Conservation (phyloP, 768 basidiomycete genomes). For the Gloeopeniophorella convolvens region DNA sequence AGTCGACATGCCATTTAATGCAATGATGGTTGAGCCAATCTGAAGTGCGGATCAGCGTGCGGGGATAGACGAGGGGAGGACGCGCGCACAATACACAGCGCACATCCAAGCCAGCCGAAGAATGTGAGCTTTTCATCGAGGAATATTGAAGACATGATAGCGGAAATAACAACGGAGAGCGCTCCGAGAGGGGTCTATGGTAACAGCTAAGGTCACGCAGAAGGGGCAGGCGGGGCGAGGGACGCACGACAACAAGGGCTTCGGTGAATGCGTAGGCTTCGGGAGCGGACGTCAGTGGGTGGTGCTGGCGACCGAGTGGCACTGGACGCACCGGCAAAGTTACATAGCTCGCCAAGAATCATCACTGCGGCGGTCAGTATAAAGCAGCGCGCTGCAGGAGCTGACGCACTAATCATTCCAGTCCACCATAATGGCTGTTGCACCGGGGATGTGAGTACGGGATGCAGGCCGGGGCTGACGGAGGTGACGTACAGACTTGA, state of each 20-base stretch:
- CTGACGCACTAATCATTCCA: conserved; percentile 75
- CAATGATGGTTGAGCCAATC: conserved; percentile 86
- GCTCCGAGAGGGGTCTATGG: conserved; percentile 87
- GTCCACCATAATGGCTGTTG: conserved; percentile 85
- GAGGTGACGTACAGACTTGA: conserved; percentile 70
- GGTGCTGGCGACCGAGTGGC: conserved; percentile 24
- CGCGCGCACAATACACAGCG: conserved; percentile 73
- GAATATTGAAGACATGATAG: conserved; percentile 87
- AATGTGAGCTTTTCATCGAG: conserved; percentile 89
- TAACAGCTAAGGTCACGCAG: conserved; percentile 7
- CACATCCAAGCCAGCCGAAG: conserved; percentile 96
- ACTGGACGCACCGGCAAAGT: conserved; percentile 62
- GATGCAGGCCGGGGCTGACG: not conserved
- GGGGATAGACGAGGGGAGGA: not conserved
- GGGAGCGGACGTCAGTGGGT: conserved; percentile 16
- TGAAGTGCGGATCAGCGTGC: conserved; percentile 25
- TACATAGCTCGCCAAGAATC: conserved; percentile 86
- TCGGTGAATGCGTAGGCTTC: conserved; percentile 84
- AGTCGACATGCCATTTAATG: conserved; percentile 62
- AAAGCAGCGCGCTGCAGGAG: not conserved
- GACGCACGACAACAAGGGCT: conserved; percentile 82
- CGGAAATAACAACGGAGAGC: conserved; percentile 92
- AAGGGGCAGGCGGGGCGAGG: not conserved
- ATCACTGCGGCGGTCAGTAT: conserved; percentile 49
- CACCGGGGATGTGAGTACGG: conserved; percentile 1